phyloP scores from a whole-genome alignment of 2,329 filamentous ascomycete genomes.

The Proliferodiscus dingleyae region DNA sequence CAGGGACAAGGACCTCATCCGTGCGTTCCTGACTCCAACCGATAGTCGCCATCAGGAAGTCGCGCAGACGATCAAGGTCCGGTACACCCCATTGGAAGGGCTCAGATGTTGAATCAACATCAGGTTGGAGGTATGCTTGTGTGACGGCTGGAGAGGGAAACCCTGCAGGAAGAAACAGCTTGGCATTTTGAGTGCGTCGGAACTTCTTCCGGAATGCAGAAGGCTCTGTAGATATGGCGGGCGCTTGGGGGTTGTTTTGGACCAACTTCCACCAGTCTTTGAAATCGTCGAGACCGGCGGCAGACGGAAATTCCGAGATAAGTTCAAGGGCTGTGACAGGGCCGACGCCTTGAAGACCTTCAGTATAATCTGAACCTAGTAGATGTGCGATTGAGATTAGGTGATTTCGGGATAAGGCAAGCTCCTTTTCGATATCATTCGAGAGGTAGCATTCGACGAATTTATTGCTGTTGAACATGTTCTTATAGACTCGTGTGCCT shows the following conservation, averaged over 20 bases:
- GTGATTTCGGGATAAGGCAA: constrained; percentile 78
- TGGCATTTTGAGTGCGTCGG: constrained; percentile 69
- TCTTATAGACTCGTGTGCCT: constrained; percentile 95
- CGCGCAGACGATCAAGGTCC: constrained; percentile 77
- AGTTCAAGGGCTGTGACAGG: constrained; percentile 95
- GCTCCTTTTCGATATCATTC: constrained; percentile 79
- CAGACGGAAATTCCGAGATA: constrained; percentile 73
- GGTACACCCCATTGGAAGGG: constrained; percentile 94
- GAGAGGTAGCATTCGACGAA: constrained; percentile 94
- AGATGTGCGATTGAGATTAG: constrained; percentile 88
- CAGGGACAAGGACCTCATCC: constrained; percentile 91
- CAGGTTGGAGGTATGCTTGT: constrained; percentile 78
- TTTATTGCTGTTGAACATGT: constrained; percentile 99
- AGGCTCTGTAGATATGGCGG: constrained; percentile 55
- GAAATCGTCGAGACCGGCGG: constrained; percentile 63
- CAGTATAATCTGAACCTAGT: constrained; percentile 90
- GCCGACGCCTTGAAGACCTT: constrained; percentile 84
- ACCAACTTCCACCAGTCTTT: constrained; percentile 82
- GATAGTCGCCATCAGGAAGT: constrained; percentile 85
- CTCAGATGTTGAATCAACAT: constrained; percentile 75
- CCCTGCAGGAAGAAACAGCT: constrained; percentile 74
- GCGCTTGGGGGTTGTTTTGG: constrained; percentile 56
- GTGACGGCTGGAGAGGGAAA: constrained; percentile 79
- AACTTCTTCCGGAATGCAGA: constrained; percentile 81
- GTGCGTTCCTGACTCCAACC: constrained; percentile 90